Evolutionary conservation across 192 early-diverging fungal genomes (phyloP).

Genomic region (Phycomyces blakesleeanus): DNA sequence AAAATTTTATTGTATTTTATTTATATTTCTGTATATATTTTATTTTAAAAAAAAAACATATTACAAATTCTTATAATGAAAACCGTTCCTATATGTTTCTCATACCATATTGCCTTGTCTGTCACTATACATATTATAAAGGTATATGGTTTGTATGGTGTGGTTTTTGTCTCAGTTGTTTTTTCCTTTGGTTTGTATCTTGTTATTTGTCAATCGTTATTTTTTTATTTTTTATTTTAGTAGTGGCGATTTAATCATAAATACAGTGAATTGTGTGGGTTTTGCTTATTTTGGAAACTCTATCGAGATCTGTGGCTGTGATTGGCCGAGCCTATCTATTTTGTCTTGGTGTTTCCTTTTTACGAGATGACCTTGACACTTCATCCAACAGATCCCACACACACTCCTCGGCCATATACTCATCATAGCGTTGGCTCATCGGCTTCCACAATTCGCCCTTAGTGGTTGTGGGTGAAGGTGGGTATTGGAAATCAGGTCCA

Average conservation of each 20-base stretch:
- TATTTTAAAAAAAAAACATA: too few species aligned
- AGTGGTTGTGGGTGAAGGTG: conserved; percentile 44
- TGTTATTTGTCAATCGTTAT: too few species aligned
- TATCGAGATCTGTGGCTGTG: neutral
- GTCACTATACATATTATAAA: too few species aligned
- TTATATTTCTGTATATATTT: neutral
- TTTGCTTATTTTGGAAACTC: neutral
- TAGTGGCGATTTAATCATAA: too few species aligned
- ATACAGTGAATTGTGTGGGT: too few species aligned
- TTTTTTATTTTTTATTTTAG: too few species aligned
- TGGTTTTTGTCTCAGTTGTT: too few species aligned
- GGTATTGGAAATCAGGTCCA: conserved; percentile 59
- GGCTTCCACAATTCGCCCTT: conserved; percentile 47
- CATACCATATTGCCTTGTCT: too few species aligned
- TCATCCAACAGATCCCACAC: conserved; percentile 63
- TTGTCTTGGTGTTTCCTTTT: neutral
- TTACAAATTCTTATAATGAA: too few species aligned
- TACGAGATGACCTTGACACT: conserved; percentile 23
- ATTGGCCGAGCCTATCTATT: neutral
- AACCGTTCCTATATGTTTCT: too few species aligned
- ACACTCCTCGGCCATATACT: conserved; percentile 55
- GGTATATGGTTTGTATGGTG: too few species aligned
- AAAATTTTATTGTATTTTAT: neutral
- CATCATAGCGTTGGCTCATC: conserved; percentile 52
- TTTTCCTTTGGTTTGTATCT: too few species aligned